Conservation (phyloP, 495 filamentous ascomycete genomes). For the Aspergillus saccharolyticus region DNA sequence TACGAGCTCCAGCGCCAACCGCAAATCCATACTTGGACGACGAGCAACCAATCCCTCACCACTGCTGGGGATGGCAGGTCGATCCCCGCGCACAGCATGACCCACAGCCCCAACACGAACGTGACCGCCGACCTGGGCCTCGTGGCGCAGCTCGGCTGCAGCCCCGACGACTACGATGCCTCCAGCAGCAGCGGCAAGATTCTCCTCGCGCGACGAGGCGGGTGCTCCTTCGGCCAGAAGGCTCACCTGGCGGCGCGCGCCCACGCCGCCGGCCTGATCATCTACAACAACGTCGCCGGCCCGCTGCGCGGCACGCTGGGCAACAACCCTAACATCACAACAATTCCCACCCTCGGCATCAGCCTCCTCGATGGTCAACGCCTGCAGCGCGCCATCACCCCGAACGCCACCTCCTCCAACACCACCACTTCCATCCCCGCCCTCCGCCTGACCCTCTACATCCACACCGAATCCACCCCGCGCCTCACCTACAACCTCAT, state of each 20-base stretch:
- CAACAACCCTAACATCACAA: slow-evolving; percentile 38
- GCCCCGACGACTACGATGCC: slow-evolving; percentile 50
- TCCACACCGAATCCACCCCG: slow-evolving; percentile 27
- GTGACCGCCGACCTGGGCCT: slow-evolving; percentile 40
- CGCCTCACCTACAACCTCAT: slow-evolving; percentile 61
- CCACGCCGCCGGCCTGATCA: slow-evolving; percentile 52
- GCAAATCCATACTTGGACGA: slow-evolving; percentile 41
- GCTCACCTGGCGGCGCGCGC: slow-evolving; percentile 53
- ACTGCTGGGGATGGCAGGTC: slow-evolving; percentile 23
- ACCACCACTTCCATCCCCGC: slow-evolving; percentile 27
- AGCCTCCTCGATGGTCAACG: slow-evolving; percentile 44
- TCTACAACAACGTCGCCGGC: slow-evolving; percentile 63
- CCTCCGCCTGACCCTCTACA: slow-evolving; percentile 31
- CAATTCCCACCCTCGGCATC: slow-evolving; percentile 52
- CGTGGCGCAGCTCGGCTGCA: slow-evolving; percentile 55
- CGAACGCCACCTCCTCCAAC: background rate
- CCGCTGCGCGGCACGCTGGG: slow-evolving; percentile 52
- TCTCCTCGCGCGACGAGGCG: slow-evolving; percentile 58
- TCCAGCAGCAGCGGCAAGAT: slow-evolving; percentile 51
- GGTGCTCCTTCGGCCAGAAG: slow-evolving; percentile 58
- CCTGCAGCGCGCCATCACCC: slow-evolving; percentile 37
- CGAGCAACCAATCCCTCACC: slow-evolving; percentile 25
- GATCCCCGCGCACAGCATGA: slow-evolving; percentile 30
- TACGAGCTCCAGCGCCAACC: slow-evolving; percentile 58
- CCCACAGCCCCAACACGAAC: slow-evolving; percentile 46